A percentile compares a stretch with the other conserved stretches of the same genome.
phyloP scores from a whole-genome alignment of 768 basidiomycete species.

The Lentinula sp. region DNA sequence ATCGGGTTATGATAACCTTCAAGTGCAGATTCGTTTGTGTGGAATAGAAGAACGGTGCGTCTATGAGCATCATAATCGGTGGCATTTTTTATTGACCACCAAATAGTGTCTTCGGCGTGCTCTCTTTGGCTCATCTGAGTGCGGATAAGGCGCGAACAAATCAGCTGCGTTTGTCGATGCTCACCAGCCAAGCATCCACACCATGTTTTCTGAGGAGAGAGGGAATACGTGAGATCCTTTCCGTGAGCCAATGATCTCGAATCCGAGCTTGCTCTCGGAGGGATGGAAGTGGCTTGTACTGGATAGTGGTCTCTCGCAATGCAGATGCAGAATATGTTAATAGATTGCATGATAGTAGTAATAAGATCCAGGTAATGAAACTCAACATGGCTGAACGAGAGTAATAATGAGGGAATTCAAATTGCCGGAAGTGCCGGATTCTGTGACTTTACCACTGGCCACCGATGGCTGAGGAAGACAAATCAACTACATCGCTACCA shows the following conservation, averaged over 20 bases:
- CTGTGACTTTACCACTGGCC: background rate
- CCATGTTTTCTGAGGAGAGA: slow-evolving; percentile 34
- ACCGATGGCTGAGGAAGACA: slow-evolving; percentile 1
- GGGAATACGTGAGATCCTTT: slow-evolving; percentile 36
- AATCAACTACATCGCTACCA: background rate
- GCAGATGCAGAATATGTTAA: background rate
- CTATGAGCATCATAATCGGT: slow-evolving; percentile 43
- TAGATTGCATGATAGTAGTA: background rate
- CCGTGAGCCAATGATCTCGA: slow-evolving; percentile 32
- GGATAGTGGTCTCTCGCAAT: background rate
- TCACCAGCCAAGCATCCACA: slow-evolving; percentile 38
- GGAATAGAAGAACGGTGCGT: slow-evolving; percentile 44
- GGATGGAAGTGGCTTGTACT: slow-evolving; percentile 28
- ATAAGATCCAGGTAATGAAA: background rate
- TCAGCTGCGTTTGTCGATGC: background rate
- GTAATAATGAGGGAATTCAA: background rate
- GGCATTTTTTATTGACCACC: slow-evolving; percentile 44
- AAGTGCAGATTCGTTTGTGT: slow-evolving; percentile 33
- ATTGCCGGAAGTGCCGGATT: background rate
- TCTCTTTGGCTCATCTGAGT: slow-evolving; percentile 40
- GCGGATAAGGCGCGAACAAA: background rate
- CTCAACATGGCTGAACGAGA: background rate
- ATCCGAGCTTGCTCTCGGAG: slow-evolving; percentile 34
- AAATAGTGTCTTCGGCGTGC: slow-evolving; percentile 49
- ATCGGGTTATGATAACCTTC: slow-evolving; percentile 30